Percentiles rank a stretch among this genome's conserved stretches.
Conservation (phyloP, 1,284 basidiomycete genomes). For the Puccinia polysora region DNA sequence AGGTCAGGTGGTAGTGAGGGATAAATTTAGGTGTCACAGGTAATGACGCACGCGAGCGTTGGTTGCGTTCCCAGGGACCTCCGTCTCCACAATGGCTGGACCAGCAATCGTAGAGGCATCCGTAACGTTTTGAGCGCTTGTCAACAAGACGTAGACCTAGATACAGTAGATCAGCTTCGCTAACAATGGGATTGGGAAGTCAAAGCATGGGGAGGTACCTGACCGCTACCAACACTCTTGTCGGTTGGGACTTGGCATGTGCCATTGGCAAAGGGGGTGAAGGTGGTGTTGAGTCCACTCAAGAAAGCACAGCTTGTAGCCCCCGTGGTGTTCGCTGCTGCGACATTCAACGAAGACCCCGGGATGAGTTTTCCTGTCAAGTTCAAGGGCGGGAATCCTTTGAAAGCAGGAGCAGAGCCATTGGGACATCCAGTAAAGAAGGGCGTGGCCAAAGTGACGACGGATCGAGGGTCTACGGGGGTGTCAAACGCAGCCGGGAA, state of each 20-base stretch:
- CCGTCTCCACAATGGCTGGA: slow-evolving; percentile 28
- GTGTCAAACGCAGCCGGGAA: slow-evolving; percentile 40
- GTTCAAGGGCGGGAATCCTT: slow-evolving; percentile 33
- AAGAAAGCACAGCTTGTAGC: slow-evolving; percentile 25
- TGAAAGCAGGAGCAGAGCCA: slow-evolving; percentile 20
- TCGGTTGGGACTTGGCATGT: slow-evolving; percentile 19
- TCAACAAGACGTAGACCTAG: slow-evolving; percentile 31
- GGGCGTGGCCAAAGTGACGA: slow-evolving; percentile 24
- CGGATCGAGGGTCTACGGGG: slow-evolving; percentile 15
- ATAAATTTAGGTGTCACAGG: too few relatives aligned
- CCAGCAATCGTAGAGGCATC: slow-evolving; percentile 29
- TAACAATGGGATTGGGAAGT: not conserved
- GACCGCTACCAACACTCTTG: slow-evolving; percentile 29
- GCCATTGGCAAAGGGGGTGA: slow-evolving; percentile 3
- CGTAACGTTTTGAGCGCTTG: slow-evolving; percentile 26
- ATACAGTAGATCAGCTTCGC: not conserved
- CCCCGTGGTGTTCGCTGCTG: not conserved
- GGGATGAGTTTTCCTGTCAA: slow-evolving; percentile 9
- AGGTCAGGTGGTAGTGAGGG: too few relatives aligned
- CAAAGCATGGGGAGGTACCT: not conserved
- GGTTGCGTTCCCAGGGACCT: slow-evolving; percentile 10
- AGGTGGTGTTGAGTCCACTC: slow-evolving; percentile 28
- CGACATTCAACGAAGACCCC: slow-evolving; percentile 12
- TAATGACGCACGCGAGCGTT: slow-evolving; percentile 6
- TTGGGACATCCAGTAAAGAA: slow-evolving; percentile 33